These are phyloP conservation scores for Nitzschia palea DNA, from an alignment of 108 stramenopile species.

Conservation along the genomic window DNA sequence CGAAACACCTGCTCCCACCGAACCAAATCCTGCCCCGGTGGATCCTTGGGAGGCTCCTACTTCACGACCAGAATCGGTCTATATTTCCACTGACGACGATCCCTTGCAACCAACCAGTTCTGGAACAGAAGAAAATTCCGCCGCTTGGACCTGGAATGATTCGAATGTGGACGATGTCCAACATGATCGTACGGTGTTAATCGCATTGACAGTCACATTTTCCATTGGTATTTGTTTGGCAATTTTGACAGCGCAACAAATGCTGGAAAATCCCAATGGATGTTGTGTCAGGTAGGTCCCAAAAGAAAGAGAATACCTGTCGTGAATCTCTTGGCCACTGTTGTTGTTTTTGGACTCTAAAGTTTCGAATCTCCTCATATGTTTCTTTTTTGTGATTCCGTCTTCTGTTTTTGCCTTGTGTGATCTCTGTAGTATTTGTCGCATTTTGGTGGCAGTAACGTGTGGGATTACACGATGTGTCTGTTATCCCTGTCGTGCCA, in stretches of 20 bases:
- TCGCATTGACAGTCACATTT: slow-evolving; percentile 30
- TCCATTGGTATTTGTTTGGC: slow-evolving; percentile 52
- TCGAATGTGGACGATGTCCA: slow-evolving; percentile 36
- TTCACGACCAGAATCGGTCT: slow-evolving; percentile 10
- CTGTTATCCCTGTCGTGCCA: slow-evolving; percentile 56
- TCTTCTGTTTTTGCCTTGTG: slow-evolving; percentile 2
- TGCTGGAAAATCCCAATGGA: slow-evolving; percentile 78
- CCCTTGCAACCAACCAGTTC: not conserved
- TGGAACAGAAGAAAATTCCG: not conserved
- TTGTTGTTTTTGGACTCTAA: not conserved
- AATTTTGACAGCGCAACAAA: slow-evolving; percentile 69
- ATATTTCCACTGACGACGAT: slow-evolving; percentile 31
- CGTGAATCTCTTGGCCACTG: not conserved
- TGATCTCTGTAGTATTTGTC: slow-evolving; percentile 46
- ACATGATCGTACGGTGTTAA: slow-evolving; percentile 40
- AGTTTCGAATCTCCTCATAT: not conserved
- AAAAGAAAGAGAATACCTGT: not conserved
- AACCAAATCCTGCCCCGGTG: not conserved
- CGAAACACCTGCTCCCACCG: not conserved
- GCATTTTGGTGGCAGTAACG: slow-evolving; percentile 31
- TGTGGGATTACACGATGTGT: slow-evolving; percentile 59
- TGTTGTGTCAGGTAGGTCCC: slow-evolving; percentile 54
- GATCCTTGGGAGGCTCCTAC: slow-evolving; percentile 1
- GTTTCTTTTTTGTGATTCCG: not conserved
- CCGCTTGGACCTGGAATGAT: slow-evolving; percentile 1